Evolutionary conservation across 2,329 filamentous ascomycete genomes (phyloP).

Genomic region (Coniochaeta sp.): DNA sequence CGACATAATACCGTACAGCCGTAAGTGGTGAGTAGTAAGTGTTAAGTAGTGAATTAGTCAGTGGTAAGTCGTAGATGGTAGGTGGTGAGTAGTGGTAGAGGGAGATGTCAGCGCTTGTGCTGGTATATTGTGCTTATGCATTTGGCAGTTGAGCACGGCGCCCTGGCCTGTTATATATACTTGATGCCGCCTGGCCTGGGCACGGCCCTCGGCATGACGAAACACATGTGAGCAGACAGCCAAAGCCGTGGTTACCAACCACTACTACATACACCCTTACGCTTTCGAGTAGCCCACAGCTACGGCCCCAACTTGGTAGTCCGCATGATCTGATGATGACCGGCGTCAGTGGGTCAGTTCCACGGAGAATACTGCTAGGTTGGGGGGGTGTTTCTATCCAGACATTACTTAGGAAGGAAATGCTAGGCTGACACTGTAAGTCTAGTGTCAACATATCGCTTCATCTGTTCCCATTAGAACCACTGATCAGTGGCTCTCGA

Average conservation of each 20-base stretch:
- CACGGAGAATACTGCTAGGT: background rate
- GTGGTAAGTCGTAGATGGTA: background rate
- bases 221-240: background rate
- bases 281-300: background rate
- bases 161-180: background rate
- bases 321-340: background rate
- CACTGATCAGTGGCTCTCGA: background rate
- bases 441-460: background rate
- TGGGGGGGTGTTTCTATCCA: background rate
- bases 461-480: background rate
- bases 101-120: background rate
- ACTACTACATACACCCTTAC: background rate
- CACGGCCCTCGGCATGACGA: background rate
- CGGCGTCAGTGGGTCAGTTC: background rate
- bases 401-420: background rate
- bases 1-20: slow-evolving; percentile 6
- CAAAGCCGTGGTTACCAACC: background rate
- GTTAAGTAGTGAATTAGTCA: background rate
- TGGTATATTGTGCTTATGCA: background rate
- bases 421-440: background rate
- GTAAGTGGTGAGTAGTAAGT: background rate
- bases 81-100: background rate
- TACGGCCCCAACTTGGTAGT: background rate
- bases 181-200: background rate
- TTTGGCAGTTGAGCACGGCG: background rate